Evolutionary conservation across 805 yeast genomes (phyloP).

Genomic region (Metschnikowia orientalis): DNA sequence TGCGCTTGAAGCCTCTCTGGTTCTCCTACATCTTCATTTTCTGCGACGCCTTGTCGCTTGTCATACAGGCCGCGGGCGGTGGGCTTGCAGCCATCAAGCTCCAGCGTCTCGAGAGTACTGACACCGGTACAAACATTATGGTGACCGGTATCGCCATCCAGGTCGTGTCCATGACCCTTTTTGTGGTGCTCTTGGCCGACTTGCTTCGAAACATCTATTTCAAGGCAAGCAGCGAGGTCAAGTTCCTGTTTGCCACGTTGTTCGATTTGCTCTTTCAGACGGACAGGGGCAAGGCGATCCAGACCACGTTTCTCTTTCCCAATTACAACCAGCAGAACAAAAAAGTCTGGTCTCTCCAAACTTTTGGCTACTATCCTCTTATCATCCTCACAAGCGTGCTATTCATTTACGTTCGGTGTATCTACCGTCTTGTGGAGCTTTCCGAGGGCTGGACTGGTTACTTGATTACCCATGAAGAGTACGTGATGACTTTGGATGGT

Average conservation of each 20-base stretch:
- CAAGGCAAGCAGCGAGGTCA: slow-evolving; percentile 21
- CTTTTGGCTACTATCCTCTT: slow-evolving; percentile 42
- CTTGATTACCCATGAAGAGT: slow-evolving; percentile 45
- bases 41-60: slow-evolving; percentile 56
- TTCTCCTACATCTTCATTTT: slow-evolving; percentile 62
- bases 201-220: slow-evolving; percentile 42
- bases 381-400: slow-evolving; percentile 46
- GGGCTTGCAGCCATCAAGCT: slow-evolving; percentile 21
- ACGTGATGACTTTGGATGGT: slow-evolving; percentile 38
- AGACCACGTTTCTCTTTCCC: slow-evolving; percentile 18
- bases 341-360: slow-evolving; percentile 28
- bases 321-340: slow-evolving; percentile 33
- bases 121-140: slow-evolving; percentile 61
- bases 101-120: slow-evolving; percentile 24
- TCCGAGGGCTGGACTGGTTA: slow-evolving; percentile 68
- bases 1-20: slow-evolving; percentile 51
- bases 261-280: slow-evolving; percentile 23
- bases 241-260: slow-evolving; percentile 22
- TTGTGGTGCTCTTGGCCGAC: slow-evolving; percentile 46
- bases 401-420: slow-evolving; percentile 60
- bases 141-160: slow-evolving; percentile 77
- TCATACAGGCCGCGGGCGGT: slow-evolving; percentile 32
- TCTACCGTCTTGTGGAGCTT: slow-evolving; percentile 70
- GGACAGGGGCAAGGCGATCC: slow-evolving; percentile 16
- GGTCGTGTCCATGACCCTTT: slow-evolving; percentile 63